Conservation (phyloP, 108 stramenopile species). For the Parmales sp. region DNA sequence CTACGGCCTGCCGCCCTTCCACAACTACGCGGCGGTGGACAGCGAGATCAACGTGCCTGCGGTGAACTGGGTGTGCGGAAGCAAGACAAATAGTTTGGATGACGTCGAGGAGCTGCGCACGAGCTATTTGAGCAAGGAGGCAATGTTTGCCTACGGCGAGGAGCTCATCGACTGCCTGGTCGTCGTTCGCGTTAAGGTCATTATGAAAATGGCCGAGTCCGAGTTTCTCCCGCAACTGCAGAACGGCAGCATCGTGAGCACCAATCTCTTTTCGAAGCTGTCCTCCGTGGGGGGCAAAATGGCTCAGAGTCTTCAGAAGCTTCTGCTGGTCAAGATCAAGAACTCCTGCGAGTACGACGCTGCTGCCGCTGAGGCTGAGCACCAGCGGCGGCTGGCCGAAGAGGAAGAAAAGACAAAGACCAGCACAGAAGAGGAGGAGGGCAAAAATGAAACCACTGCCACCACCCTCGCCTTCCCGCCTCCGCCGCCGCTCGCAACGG, state of each 20-base stretch:
- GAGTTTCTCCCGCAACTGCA: neutral
- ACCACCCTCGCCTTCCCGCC: neutral
- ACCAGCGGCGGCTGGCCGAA: too few relatives aligned
- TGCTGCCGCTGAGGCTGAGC: too few relatives aligned
- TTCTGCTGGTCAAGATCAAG: neutral
- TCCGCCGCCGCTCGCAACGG: neutral
- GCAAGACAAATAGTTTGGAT: neutral
- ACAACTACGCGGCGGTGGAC: neutral
- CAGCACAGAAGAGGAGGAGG: neutral
- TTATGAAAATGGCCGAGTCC: neutral
- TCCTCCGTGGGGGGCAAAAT: too few relatives aligned
- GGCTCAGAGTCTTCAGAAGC: neutral
- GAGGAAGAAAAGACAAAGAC: neutral
- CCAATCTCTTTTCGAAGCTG: neutral
- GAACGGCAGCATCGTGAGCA: neutral
- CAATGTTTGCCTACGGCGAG: neutral
- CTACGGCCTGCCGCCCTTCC: neutral
- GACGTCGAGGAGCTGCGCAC: neutral
- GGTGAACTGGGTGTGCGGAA: neutral
- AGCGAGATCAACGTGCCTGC: neutral
- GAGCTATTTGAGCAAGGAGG: neutral
- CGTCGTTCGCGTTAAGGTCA: neutral
- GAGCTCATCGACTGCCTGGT: neutral
- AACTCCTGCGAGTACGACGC: too few relatives aligned
- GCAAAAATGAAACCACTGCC: neutral